phyloP scores from a whole-genome alignment of 495 filamentous ascomycete species.

The Penicillium odoratum region DNA sequence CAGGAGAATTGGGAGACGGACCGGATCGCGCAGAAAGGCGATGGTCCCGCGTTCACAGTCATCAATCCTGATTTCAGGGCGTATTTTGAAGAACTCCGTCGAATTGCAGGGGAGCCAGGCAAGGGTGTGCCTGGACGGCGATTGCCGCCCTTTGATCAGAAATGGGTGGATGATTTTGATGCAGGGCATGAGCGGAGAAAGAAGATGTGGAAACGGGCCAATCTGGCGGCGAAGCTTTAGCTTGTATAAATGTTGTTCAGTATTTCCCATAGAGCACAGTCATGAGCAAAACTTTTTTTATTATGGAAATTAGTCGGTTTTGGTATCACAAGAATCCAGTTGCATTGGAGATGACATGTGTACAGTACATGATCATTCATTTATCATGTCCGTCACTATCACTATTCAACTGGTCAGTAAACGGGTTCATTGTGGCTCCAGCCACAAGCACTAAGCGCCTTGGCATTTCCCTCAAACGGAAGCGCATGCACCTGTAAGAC shows the following conservation, averaged over 20 bases:
- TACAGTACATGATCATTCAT: too few relatives aligned
- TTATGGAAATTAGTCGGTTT: background rate
- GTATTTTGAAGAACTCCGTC: constrained; percentile 53
- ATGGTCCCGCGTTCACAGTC: constrained; percentile 48
- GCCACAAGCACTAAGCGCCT: background rate
- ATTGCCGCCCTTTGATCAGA: constrained; percentile 46
- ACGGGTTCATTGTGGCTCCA: background rate
- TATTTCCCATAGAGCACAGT: background rate
- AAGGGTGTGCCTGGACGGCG: constrained; percentile 35
- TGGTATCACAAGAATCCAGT: background rate
- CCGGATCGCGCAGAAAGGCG: constrained; percentile 49
- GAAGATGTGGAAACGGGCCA: constrained; percentile 48
- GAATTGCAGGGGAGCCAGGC: constrained; percentile 46
- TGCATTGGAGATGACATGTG: background rate
- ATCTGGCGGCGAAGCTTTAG: constrained; percentile 14
- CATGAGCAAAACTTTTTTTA: background rate
- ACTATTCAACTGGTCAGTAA: background rate
- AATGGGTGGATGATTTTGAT: constrained; percentile 51
- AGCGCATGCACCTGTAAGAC: background rate
- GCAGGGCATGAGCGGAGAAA: constrained; percentile 50
- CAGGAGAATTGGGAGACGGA: constrained; percentile 54
- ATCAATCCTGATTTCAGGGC: constrained; percentile 55
- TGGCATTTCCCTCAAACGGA: background rate
- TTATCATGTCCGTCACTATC: too few relatives aligned
- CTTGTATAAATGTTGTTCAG: background rate